Conservation (phyloP, 768 basidiomycete species). For the Termitomyces sp. region DNA sequence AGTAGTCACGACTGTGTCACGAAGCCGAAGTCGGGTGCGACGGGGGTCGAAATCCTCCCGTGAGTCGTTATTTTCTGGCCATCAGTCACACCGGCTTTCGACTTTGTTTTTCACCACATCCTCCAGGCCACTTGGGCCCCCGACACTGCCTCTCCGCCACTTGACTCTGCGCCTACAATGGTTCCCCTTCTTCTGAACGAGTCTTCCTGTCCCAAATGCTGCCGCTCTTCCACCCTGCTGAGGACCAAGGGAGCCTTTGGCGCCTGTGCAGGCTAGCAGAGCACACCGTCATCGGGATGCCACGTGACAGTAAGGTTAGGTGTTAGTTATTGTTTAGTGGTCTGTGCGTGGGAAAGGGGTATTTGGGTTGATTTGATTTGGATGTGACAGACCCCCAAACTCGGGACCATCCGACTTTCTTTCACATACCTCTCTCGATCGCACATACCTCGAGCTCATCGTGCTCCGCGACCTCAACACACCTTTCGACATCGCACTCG, state of each 20-base stretch:
- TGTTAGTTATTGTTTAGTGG: constrained; percentile 34
- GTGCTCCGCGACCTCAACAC: constrained; percentile 22
- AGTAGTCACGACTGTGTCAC: constrained; percentile 17
- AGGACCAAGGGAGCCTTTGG: neutral
- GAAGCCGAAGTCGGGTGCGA: constrained; percentile 10
- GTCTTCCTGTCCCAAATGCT: neutral
- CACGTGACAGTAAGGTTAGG: constrained; percentile 37
- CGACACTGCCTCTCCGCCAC: neutral
- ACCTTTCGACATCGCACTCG: constrained; percentile 16
- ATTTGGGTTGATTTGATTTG: constrained; percentile 40
- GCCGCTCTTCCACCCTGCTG: neutral
- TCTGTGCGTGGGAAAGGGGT: constrained; percentile 44
- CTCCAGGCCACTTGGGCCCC: neutral
- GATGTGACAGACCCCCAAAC: constrained; percentile 38
- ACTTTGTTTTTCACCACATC: constrained; percentile 20
- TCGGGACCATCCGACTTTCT: constrained; percentile 45
- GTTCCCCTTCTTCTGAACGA: neutral
- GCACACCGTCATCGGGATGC: neutral
- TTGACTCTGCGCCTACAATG: neutral
- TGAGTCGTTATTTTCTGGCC: constrained; percentile 13
- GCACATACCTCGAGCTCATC: constrained; percentile 34
- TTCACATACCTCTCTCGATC: constrained; percentile 50
- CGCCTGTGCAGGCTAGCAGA: neutral
- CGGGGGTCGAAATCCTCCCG: neutral
- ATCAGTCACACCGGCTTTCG: constrained; percentile 20